These are phyloP conservation scores for Neocucurbitaria cava DNA, from an alignment of 2,329 filamentous ascomycete genomes.

Conservation along the genomic window DNA sequence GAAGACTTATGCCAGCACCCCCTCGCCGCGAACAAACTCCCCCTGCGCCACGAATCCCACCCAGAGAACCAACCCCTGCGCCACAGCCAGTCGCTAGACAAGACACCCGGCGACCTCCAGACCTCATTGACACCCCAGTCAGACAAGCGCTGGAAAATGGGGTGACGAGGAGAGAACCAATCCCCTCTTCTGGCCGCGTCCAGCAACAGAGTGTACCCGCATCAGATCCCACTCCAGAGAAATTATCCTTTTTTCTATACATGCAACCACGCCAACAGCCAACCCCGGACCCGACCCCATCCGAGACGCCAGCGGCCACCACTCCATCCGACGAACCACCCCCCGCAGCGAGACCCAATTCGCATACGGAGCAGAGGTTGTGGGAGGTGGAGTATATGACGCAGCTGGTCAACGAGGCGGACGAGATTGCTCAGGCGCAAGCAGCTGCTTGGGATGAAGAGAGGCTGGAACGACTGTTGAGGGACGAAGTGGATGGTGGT, in stretches of 20 bases:
- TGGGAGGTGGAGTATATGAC: neutral
- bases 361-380: neutral
- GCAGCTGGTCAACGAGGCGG: neutral
- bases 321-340: too few relatives aligned
- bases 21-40: too few relatives aligned
- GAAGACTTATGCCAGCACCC: too few relatives aligned
- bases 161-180: neutral
- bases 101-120: neutral
- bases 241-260: too few relatives aligned
- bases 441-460: neutral
- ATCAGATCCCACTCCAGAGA: too few relatives aligned
- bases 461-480: neutral
- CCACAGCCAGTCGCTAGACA: neutral
- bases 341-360: too few relatives aligned
- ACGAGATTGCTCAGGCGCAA: neutral
- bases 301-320: neutral
- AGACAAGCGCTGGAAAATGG: neutral
- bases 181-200: neutral
- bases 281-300: too few relatives aligned
- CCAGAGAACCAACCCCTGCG: neutral
- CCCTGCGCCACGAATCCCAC: too few relatives aligned
- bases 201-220: too few relatives aligned
- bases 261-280: too few relatives aligned
- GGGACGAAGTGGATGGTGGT: neutral
- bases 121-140: neutral